These are phyloP conservation scores for Aaosphaeria pasadenensis DNA, from an alignment of 2,329 filamentous ascomycete genomes.

Conservation along the genomic window DNA sequence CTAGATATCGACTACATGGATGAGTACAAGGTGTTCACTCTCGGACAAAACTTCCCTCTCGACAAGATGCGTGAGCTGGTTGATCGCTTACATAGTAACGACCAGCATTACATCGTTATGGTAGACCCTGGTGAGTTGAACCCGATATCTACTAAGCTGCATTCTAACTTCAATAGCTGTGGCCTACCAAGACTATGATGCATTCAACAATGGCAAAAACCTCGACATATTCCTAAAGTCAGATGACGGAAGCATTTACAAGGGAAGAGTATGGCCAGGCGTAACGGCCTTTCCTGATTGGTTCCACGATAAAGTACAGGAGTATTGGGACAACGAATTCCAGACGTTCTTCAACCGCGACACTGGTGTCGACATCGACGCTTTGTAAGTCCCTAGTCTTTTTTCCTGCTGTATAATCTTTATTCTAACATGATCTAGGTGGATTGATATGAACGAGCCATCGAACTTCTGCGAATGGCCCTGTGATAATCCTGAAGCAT, in stretches of 20 bases:
- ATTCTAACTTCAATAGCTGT: slow-evolving; percentile 53
- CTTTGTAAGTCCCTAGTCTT: slow-evolving; percentile 40
- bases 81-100: slow-evolving; percentile 59
- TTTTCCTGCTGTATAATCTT: not conserved
- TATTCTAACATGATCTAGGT: slow-evolving; percentile 39
- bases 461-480: slow-evolving; percentile 32
- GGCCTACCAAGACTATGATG: slow-evolving; percentile 44
- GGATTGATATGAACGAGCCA: slow-evolving; percentile 39
- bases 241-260: slow-evolving; percentile 54
- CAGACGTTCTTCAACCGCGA: slow-evolving; percentile 61
- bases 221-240: slow-evolving; percentile 51
- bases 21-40: slow-evolving; percentile 57
- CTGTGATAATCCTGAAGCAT: slow-evolving; percentile 47
- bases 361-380: slow-evolving; percentile 70
- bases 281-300: slow-evolving; percentile 72
- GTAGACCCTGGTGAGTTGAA: slow-evolving; percentile 57
- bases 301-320: slow-evolving; percentile 63
- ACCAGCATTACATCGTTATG: slow-evolving; percentile 75
- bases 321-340: slow-evolving; percentile 71
- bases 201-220: slow-evolving; percentile 61
- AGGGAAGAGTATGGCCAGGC: slow-evolving; percentile 74
- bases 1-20: slow-evolving; percentile 66
- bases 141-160: slow-evolving; percentile 8
- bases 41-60: slow-evolving; percentile 62
- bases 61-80: slow-evolving; percentile 61